Evolutionary conservation across 73 alveolate species (phyloP).

Genomic region (Stentor roeselii): DNA sequence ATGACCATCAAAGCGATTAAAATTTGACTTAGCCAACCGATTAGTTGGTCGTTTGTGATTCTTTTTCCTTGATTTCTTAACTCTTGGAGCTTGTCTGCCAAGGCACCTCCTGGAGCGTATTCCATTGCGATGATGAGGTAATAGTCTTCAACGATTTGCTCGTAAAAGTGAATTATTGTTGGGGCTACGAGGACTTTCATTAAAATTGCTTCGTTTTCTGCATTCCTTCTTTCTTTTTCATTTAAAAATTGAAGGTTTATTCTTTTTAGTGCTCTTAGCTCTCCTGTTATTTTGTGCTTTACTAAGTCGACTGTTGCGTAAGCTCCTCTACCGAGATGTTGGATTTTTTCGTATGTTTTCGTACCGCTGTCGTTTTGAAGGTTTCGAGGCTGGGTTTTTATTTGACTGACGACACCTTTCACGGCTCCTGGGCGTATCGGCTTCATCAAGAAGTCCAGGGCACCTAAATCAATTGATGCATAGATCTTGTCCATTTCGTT

Average conservation of each 20-base stretch:
- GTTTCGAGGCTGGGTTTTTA: not conserved
- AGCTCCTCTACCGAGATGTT: conserved; percentile 76
- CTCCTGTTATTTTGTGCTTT: conserved; percentile 29
- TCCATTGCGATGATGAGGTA: conserved; percentile 90
- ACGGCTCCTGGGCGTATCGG: conserved; percentile 62
- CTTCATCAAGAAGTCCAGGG: conserved; percentile 75
- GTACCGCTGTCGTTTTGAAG: not conserved
- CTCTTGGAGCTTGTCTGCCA: conserved; percentile 75
- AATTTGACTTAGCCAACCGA: conserved; percentile 82
- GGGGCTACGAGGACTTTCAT: conserved; percentile 86
- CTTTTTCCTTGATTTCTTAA: conserved; percentile 48
- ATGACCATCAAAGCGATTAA: conserved; percentile 86
- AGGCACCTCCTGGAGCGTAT: conserved; percentile 95
- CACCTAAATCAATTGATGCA: conserved; percentile 68
- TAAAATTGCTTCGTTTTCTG: conserved; percentile 88
- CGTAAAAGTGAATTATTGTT: conserved; percentile 89
- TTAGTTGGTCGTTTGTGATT: conserved; percentile 70
- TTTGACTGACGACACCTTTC: conserved; percentile 13
- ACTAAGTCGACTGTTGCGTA: conserved; percentile 70
- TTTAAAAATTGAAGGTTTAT: conserved; percentile 46
- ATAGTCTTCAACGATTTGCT: conserved; percentile 82
- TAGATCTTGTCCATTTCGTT: conserved; percentile 60
- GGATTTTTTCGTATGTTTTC: conserved; percentile 26
- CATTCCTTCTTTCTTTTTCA: conserved; percentile 74
- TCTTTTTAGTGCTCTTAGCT: conserved; percentile 46